Base-by-base conservation (phyloP, 2,329 filamentous ascomycete genomes). In the Apiospora sp. region DNA sequence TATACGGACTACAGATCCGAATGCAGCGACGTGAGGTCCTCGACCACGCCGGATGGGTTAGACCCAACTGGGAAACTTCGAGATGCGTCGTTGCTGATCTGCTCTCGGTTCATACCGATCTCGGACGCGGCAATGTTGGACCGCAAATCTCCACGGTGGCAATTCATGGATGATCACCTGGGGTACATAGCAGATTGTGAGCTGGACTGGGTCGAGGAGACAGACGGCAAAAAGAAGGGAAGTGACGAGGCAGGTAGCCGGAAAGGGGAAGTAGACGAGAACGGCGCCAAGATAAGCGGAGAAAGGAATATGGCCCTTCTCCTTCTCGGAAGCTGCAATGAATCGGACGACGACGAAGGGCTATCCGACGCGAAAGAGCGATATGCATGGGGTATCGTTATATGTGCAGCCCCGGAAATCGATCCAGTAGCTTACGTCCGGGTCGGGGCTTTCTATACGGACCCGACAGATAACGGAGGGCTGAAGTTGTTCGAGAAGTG, bases 41-140 rank as follows among this genome's bases (percentile, higher is more conserved):
- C 27, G 10, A 37, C n/a, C 27, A 24, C 24, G 14, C 30, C 58
- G 58, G 58, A 64, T 64, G 58, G 58, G 27, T 37, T 64, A 19
- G 58, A 41, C 37, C 58, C 27, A 3, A 64, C 58, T 22, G 58
- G 58, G 58, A 64, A 24, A 64, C 58, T 64, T 37, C 58, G 58
- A 37, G 27, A 64, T 64, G 58, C 58, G 30, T 64, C 58, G 58
- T 41, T 64, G 58, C 30, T 64, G 3, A 37, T 64, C 58, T 41
- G 58, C 34, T 64, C 58, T 64, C 58, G 30, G 22, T 64, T 64
- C 58, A 41, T 64, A 30, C 27, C 58, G 58, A 64, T 64, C 37
- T 30, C 27, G 27, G 37, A 64, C 58, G 16, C 58, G 12, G 0
- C 27, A 22, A 64, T 41, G 58, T 37, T 3, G 58, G 58, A 41